A percentile compares a stretch with the other conserved stretches of the same genome.
Conservation (phyloP, 2,329 filamentous ascomycete species). For the Hypoxylon sp. region DNA sequence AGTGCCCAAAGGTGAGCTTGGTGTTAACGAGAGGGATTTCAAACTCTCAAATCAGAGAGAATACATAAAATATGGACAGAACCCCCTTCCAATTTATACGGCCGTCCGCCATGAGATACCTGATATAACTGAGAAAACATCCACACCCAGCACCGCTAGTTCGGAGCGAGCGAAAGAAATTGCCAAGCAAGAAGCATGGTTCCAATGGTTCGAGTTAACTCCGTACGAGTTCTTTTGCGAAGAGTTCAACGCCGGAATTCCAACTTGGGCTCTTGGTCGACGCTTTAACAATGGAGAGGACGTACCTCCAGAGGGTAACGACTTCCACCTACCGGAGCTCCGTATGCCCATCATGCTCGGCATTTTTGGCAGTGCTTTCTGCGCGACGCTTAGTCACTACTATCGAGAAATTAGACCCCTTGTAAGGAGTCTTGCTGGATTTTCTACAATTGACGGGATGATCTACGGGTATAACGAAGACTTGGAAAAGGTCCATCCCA, state of each 20-base stretch:
- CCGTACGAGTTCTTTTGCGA: slow-evolving; percentile 97
- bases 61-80: slow-evolving; percentile 81
- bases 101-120: slow-evolving; percentile 97
- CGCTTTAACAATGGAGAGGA: slow-evolving; percentile 82
- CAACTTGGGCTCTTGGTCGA: slow-evolving; percentile 92
- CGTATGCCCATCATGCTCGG: slow-evolving; percentile 88
- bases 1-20: slow-evolving; percentile 87
- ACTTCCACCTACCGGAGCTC: slow-evolving; percentile 84
- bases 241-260: slow-evolving; percentile 91
- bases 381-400: slow-evolving; percentile 94
- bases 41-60: slow-evolving; percentile 90
- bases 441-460: slow-evolving; percentile 83
- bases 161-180: slow-evolving; percentile 67
- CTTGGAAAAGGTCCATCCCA: slow-evolving; percentile 91
- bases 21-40: slow-evolving; percentile 82
- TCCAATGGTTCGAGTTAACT: slow-evolving; percentile 97
- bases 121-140: slow-evolving; percentile 63
- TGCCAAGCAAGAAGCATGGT: slow-evolving; percentile 82
- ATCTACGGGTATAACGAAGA: slow-evolving; percentile 88
- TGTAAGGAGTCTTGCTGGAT: slow-evolving; percentile 80
- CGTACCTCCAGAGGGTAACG: slow-evolving; percentile 70
- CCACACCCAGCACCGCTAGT: slow-evolving; percentile 53
- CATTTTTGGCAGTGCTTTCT: slow-evolving; percentile 97
- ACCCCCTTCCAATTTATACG: slow-evolving; percentile 95
- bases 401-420: slow-evolving; percentile 93